Evolutionary conservation across 768 basidiomycete genomes (phyloP).

Genomic region (Boletus rufocinnamomeus): DNA sequence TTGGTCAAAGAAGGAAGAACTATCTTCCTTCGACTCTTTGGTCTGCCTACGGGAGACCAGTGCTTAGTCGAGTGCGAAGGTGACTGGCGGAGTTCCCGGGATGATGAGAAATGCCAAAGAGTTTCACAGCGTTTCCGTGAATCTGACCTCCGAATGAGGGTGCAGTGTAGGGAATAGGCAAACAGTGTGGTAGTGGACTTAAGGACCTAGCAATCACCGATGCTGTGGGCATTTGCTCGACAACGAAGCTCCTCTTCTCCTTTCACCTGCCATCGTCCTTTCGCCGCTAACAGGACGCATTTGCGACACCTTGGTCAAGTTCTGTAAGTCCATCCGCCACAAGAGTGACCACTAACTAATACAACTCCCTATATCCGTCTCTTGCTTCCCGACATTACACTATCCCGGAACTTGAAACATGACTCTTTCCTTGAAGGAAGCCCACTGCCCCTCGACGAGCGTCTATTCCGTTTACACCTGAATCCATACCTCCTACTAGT

Average conservation of each 20-base stretch:
- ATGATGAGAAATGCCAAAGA: conserved; percentile 18
- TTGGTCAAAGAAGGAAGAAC: neutral
- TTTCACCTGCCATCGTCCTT: conserved; percentile 7
- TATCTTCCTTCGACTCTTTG: neutral
- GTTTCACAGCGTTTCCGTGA: conserved; percentile 4
- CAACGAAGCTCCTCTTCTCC: neutral
- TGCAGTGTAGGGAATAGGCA: neutral
- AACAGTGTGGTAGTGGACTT: neutral
- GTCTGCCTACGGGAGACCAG: no score
- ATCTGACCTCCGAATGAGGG: neutral
- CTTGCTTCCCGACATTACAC: no score
- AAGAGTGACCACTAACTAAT: neutral
- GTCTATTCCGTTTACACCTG: conserved; percentile 7
- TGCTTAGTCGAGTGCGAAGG: conserved; percentile 6
- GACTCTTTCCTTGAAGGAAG: conserved; percentile 10
- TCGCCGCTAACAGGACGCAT: conserved; percentile 10
- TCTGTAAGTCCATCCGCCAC: conserved; percentile 18
- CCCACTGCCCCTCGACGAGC: conserved; percentile 9
- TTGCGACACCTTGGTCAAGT: conserved; percentile 14
- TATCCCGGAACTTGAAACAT: neutral
- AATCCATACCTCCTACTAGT: neutral
- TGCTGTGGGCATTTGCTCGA: conserved; percentile 7
- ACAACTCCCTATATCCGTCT: neutral
- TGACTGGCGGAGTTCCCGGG: conserved; percentile 5
- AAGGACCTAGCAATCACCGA: conserved; percentile 3